phyloP scores from a whole-genome alignment of 805 yeast species.

The Candida parachauliodes region DNA sequence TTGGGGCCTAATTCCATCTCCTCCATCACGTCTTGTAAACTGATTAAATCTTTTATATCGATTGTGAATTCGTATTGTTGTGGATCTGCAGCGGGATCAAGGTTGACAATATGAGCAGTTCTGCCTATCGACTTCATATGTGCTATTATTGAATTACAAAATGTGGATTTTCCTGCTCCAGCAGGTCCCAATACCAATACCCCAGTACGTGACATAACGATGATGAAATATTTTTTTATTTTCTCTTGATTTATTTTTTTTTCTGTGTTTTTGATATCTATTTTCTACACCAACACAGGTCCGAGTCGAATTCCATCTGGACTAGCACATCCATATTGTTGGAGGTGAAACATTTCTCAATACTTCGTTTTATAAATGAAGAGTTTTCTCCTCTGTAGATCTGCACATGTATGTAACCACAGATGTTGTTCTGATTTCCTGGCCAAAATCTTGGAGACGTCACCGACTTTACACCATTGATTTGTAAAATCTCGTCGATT shows the following conservation, averaged over 20 bases:
- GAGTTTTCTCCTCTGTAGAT: conserved; percentile 63
- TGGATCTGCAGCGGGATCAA: conserved; percentile 97
- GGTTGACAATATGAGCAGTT: conserved; percentile 88
- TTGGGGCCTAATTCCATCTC: conserved; percentile 92
- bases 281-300: conserved; percentile 71
- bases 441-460: conserved; percentile 95
- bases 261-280: neutral
- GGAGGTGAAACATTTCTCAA: conserved; percentile 49
- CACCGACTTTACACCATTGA: conserved; percentile 80
- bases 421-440: conserved; percentile 18
- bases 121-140: conserved; percentile 90
- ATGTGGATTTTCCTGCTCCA: conserved; percentile 93
- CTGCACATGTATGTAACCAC: conserved; percentile 82
- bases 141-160: conserved; percentile 81
- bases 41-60: conserved; percentile 86
- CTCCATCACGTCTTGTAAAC: conserved; percentile 92
- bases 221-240: neutral
- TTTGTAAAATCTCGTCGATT: conserved; percentile 60
- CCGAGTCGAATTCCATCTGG: conserved; percentile 64
- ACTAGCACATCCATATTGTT: conserved; percentile 54
- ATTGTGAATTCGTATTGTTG: conserved; percentile 87
- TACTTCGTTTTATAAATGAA: conserved; percentile 55
- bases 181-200: conserved; percentile 95
- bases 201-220: conserved; percentile 86
- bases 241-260: neutral